Evolutionary conservation across 176 grass and related monocot genomes (phyloP).

Genomic region (Stipa capillata): DNA sequence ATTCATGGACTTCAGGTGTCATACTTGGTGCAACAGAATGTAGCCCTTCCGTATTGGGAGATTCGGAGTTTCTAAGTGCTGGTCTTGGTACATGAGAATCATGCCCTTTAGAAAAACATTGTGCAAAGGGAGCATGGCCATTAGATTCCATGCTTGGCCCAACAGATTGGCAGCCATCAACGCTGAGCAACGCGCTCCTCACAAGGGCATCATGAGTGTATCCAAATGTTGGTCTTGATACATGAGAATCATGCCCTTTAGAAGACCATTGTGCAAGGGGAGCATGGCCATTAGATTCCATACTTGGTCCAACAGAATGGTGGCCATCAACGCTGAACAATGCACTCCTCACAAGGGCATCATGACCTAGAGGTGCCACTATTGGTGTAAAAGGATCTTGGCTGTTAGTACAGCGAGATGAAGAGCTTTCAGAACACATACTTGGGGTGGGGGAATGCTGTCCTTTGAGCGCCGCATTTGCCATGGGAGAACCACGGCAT

Average conservation of each 20-base stretch:
- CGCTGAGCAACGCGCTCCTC: too few relatives aligned
- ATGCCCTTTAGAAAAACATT: not conserved
- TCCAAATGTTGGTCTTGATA: not conserved
- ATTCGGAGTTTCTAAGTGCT: not conserved
- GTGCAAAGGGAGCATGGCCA: not conserved
- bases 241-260: not conserved
- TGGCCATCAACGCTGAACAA: not conserved
- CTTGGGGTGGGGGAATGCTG: not conserved
- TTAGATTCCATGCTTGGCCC: not conserved
- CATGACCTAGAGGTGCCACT: too few relatives aligned
- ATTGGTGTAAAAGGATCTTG: not conserved
- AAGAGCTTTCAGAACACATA: slow-evolving; percentile 2
- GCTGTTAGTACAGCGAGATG: not conserved
- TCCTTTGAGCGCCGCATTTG: not conserved
- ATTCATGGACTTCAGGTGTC: not conserved
- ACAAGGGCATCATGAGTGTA: too few relatives aligned
- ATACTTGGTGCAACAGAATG: not conserved
- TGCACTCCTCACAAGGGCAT: not conserved
- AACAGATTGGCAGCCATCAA: too few relatives aligned
- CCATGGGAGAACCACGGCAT: not conserved
- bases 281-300: not conserved
- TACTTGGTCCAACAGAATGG: not conserved
- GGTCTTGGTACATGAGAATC: not conserved
- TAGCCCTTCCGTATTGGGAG: not conserved
- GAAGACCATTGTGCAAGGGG: not conserved